Base-by-base conservation (phyloP, 2,329 filamentous ascomycete species). In the Fusarium sp. region DNA sequence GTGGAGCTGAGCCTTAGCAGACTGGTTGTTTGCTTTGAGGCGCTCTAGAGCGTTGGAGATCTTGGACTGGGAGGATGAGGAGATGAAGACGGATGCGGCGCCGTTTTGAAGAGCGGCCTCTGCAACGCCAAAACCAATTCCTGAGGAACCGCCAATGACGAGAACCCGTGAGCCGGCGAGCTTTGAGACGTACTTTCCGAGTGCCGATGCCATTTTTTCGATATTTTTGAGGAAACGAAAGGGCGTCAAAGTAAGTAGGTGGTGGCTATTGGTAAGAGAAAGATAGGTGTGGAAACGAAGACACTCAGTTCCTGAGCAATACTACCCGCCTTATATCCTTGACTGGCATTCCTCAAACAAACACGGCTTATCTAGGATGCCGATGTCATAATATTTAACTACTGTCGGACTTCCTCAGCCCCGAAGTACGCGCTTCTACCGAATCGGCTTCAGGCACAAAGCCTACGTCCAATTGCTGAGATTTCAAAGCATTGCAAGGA, bases 121-220 rank as follows among this genome's bases (percentile, higher is more conserved):
- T 15, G 71, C 70, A 17, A 72, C 71, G 8, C 65, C 71, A 2
- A 72, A 72, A 10, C 71, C 71, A 14, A 72, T 69, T 18, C 71
- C 71, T 17, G 68, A 67, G 20, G 68, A 63, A 14, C 70, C 72
- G 9, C 70, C 72, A 17, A 74, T 72, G 58, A 74, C 53, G 2
- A 73, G 68, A 7, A 73, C 66, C n/a, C 69, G 69, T 5, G 60
- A 67, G 15, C 69, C 69, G 8, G 63, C 52, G 24, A 72, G 69
- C 62, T 72, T 72, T 42, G 66, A 70, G 24, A 68, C 52, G 52
- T 69, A 69, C 34, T 63, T 15, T 11, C 66, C 66, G 14, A 70
- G 17, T 34, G 56, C 15, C 22, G 66, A 50, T 14, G 66, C 62
- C 66, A 69, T 69, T 52, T 20, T 67, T 38, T 33, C 31, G 22